A percentile compares a stretch with the other conserved stretches of the same genome.
phyloP scores from a whole-genome alignment of 2,329 filamentous ascomycete species.

The Arachnomyces sp. region DNA sequence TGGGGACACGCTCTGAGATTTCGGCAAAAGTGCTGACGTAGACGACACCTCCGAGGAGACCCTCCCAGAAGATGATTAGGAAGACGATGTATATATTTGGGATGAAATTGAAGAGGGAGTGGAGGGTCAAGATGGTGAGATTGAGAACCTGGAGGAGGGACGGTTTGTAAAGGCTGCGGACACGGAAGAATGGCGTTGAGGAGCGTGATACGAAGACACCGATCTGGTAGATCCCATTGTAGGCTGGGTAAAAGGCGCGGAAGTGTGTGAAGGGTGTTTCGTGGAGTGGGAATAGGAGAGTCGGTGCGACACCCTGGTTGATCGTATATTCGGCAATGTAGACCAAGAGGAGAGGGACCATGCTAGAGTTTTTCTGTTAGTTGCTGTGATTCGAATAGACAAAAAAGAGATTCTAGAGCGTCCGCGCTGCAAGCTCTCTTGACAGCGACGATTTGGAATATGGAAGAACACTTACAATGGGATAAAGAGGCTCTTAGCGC shows the following conservation, averaged over 20 bases:
- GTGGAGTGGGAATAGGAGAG: slow-evolving; percentile 73
- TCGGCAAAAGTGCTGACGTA: slow-evolving; percentile 96
- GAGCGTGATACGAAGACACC: slow-evolving; percentile 93
- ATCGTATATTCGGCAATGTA: slow-evolving; percentile 97
- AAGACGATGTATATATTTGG: slow-evolving; percentile 85
- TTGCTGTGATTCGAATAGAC: not conserved
- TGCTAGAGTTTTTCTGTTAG: slow-evolving; percentile 40
- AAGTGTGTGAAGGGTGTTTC: slow-evolving; percentile 71
- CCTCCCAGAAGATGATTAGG: slow-evolving; percentile 84
- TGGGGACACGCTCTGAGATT: slow-evolving; percentile 74
- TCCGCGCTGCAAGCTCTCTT: too few species aligned
- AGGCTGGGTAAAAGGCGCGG: slow-evolving; percentile 88
- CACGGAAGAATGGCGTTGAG: slow-evolving; percentile 76
- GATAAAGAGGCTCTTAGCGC: slow-evolving; percentile 63
- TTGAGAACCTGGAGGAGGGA: slow-evolving; percentile 77
- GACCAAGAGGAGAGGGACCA: slow-evolving; percentile 85
- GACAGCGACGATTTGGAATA: not conserved
- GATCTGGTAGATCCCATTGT: slow-evolving; percentile 88
- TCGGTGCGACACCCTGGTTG: slow-evolving; percentile 89
- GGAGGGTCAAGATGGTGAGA: slow-evolving; percentile 62
- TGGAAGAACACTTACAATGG: slow-evolving; percentile 47
- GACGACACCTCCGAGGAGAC: slow-evolving; percentile 78
- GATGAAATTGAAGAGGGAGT: slow-evolving; percentile 73
- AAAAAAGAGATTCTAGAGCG: too few species aligned
- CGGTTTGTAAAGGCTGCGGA: slow-evolving; percentile 73